Percentiles rank a stretch among this genome's conserved stretches.
Conservation (phyloP, 148 eudicot species). For the Fagopyrum esculentum region DNA sequence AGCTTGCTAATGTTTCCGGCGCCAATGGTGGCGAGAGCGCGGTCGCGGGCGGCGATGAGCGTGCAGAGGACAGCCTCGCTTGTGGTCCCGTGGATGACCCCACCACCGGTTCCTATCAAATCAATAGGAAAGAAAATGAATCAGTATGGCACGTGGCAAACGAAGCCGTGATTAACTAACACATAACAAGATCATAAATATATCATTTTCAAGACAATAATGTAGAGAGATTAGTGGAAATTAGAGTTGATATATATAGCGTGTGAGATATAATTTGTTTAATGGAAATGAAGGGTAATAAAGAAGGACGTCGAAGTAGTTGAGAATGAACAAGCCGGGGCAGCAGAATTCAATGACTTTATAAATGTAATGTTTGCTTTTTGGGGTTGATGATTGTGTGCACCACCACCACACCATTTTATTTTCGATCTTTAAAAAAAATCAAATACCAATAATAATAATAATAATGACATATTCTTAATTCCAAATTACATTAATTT, state of each 20-base stretch:
- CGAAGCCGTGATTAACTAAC: neutral
- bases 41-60: conserved; percentile 46
- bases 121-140: neutral
- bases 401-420: neutral
- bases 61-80: conserved; percentile 46
- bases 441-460: too few relatives aligned
- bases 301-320: neutral
- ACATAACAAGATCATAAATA: neutral
- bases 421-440: too few relatives aligned
- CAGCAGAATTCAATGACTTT: neutral
- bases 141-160: too few relatives aligned
- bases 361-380: conserved; percentile 5
- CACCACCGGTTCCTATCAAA: conserved; percentile 43
- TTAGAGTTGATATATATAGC: neutral
- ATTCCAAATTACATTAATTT: too few relatives aligned
- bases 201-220: neutral
- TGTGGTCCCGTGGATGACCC: conserved; percentile 40
- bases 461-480: too few relatives aligned
- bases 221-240: neutral
- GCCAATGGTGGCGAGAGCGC: conserved; percentile 20
- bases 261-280: neutral
- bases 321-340: neutral
- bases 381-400: neutral
- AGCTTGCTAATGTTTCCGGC: conserved; percentile 22
- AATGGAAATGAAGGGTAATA: neutral